Evolutionary conservation across 2,329 filamentous ascomycete genomes (phyloP).

Genomic region (Trichophyton rubrum): DNA sequence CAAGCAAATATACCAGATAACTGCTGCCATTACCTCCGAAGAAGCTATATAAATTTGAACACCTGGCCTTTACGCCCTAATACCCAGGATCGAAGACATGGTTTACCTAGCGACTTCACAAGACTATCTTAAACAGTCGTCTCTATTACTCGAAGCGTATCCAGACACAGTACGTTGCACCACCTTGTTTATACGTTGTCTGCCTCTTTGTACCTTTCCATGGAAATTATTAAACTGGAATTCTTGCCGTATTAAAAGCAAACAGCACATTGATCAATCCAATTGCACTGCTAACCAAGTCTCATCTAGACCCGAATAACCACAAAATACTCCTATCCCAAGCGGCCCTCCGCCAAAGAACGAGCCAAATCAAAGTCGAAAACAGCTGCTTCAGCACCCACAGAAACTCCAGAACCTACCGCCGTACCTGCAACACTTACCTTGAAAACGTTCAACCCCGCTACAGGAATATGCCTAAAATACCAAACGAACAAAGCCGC

Average conservation of each 20-base stretch:
- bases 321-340: slow-evolving; percentile 69
- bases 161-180: slow-evolving; percentile 58
- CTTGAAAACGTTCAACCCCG: slow-evolving; percentile 81
- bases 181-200: neutral
- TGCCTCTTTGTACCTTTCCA: neutral
- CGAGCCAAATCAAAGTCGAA: slow-evolving; percentile 16
- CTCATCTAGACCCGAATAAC: slow-evolving; percentile 65
- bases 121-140: slow-evolving; percentile 83
- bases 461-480: slow-evolving; percentile 69
- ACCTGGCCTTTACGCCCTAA: neutral
- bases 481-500: slow-evolving; percentile 85
- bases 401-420: slow-evolving; percentile 20
- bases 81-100: slow-evolving; percentile 41
- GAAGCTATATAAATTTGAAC: neutral
- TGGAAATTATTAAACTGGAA: neutral
- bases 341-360: slow-evolving; percentile 22
- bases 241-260: neutral
- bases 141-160: slow-evolving; percentile 71
- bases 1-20: neutral
- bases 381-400: slow-evolving; percentile 22
- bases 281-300: slow-evolving; percentile 4
- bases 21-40: neutral
- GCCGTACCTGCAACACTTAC: slow-evolving; percentile 57
- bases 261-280: neutral
- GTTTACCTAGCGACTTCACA: slow-evolving; percentile 69